Evolutionary conservation across 2,329 filamentous ascomycete genomes (phyloP).

Genomic region (Calonectria ilicicola): DNA sequence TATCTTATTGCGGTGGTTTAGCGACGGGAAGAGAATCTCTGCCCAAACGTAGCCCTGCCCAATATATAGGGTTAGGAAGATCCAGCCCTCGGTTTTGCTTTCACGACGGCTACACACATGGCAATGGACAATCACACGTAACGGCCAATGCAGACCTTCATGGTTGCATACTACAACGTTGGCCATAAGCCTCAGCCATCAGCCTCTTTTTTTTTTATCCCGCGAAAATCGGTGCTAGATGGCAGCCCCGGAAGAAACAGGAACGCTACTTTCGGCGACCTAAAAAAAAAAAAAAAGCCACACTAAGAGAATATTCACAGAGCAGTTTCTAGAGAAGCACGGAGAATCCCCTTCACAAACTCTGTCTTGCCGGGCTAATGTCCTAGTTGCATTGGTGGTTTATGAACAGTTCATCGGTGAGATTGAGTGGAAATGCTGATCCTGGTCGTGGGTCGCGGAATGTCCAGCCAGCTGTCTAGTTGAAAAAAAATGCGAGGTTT

Average conservation of each 20-base stretch:
- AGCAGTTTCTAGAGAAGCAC: not conserved
- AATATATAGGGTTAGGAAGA: slow-evolving; percentile 7
- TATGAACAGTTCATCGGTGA: slow-evolving; percentile 6
- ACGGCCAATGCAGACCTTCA: not conserved
- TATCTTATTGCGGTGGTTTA: not conserved
- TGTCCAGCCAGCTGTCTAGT: slow-evolving; percentile 1
- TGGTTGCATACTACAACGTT: slow-evolving; percentile 1
- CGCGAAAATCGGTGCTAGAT: not conserved
- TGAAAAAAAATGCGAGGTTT: slow-evolving; percentile 17
- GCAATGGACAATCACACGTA: not conserved
- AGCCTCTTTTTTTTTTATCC: not conserved
- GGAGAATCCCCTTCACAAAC: not conserved
- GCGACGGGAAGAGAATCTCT: not conserved
- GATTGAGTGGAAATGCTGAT: not conserved
- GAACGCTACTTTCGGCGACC: not conserved
- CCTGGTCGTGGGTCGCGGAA: slow-evolving; percentile 5
- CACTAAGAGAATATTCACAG: not conserved
- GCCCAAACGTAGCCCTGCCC: slow-evolving; percentile 1
- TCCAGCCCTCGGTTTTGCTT: slow-evolving; percentile 1
- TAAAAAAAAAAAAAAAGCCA: not conserved
- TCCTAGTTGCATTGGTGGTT: not conserved
- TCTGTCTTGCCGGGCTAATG: not conserved
- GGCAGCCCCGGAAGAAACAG: slow-evolving; percentile 16
- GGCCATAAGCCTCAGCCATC: slow-evolving; percentile 5
- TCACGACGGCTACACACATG: not conserved